Base-by-base conservation (phyloP, 2,329 filamentous ascomycete species). In the Diaporthe caulivora region DNA sequence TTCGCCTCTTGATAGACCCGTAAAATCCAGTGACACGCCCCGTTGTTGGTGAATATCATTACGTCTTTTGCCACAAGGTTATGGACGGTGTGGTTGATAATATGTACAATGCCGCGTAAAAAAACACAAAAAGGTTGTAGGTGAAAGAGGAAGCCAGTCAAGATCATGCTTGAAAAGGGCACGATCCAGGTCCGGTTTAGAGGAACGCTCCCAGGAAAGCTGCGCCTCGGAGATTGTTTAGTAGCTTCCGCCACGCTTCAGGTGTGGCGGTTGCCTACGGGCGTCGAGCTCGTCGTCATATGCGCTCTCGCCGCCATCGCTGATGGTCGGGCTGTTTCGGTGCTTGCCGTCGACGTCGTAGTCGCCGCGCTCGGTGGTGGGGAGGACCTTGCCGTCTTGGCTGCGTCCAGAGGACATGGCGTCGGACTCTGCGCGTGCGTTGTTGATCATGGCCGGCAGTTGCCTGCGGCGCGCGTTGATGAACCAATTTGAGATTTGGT, bases 401-500 rank as follows among this genome's bases (percentile, higher is more conserved):
- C 77, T 73, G 21, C 82, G 82, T 53, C 81, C 79, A 21, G 80
- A 72, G 24, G 77, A 82, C 81, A 85, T 87, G 72, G 84, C 86
- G 73, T 88, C 85, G 9, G 85, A 83, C 80, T 90, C 88, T 69
- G 84, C 86, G 69, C 85, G 84, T 2, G 87, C 87, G 76, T 88
- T 89, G 78, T 86, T 90, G 77, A 90, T 88, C 86, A 92, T 87
- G 53, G 84, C 83, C 1, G 90, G 90, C 26, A 92, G 82, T 77
- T 92, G 89, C 62, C 93, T 90, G 72, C 93, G 87, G 70, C 92
- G 89, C 37, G 92, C 92, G 77, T 95, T 95, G 83, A 94, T 95
- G 82, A 94, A 95, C 93, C 93, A 95, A 82, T 94, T 94, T 75
- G 91, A 93, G 29, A 95, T 93, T 85, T 91, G 90, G 81, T 91